Percentiles rank a stretch among this genome's conserved stretches.
phyloP scores from a whole-genome alignment of 345 rosid genomes.

The Rhizophora mangle region DNA sequence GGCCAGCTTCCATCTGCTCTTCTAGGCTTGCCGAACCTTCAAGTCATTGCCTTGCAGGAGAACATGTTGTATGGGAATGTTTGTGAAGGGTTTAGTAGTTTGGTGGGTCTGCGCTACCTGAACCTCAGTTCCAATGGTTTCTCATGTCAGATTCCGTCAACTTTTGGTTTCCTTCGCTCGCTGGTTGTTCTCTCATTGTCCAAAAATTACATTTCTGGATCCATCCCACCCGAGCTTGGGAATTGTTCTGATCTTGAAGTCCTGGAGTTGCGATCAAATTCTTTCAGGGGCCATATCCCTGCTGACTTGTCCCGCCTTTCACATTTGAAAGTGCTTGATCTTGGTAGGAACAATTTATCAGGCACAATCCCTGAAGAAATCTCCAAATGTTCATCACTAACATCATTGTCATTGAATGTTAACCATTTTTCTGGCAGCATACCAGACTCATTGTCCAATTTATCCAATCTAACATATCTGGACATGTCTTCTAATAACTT shows the following conservation, averaged over 20 bases:
- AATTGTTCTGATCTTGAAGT: constrained; percentile 81
- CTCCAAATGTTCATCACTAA: constrained; percentile 45
- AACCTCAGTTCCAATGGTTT: constrained; percentile 71
- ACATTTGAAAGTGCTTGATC: constrained; percentile 53
- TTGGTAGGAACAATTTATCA: constrained; percentile 65
- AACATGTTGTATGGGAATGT: constrained; percentile 65
- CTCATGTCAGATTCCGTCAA: constrained; percentile 60
- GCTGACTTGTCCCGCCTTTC: constrained; percentile 59
- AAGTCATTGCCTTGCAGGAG: constrained; percentile 80
- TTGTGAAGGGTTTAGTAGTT: constrained; percentile 88
- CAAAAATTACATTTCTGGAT: constrained; percentile 58
- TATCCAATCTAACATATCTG: constrained; percentile 52
- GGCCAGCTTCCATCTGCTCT: constrained; percentile 63
- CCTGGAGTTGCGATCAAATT: constrained; percentile 66
- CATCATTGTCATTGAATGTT: constrained; percentile 47
- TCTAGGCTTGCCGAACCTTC: constrained; percentile 77
- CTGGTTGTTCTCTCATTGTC: constrained; percentile 69
- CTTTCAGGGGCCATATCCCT: constrained; percentile 62
- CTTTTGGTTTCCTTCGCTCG: constrained; percentile 70
- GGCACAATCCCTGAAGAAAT: constrained; percentile 63
- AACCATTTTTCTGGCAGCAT: constrained; percentile 73
- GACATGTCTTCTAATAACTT: constrained; percentile 83
- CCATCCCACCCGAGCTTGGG: constrained; percentile 68
- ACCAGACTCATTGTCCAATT: constrained; percentile 53
- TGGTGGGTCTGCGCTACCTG: constrained; percentile 58